Evolutionary conservation across 805 yeast species (phyloP).

Genomic region (Hanseniaspora mollemarum): DNA sequence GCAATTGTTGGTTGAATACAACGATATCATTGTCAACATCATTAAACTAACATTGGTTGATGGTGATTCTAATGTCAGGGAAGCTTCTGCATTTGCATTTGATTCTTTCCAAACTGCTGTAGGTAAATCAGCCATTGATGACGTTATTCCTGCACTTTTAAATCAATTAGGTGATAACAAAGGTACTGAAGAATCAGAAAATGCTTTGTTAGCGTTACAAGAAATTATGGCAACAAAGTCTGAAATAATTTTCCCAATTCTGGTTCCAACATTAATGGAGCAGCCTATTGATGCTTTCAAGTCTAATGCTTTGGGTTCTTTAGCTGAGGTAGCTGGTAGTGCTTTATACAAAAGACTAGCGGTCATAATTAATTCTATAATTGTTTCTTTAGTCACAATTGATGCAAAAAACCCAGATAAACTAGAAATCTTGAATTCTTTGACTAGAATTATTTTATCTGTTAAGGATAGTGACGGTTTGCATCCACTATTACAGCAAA

Average conservation of each 20-base stretch:
- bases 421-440: constrained; percentile 39
- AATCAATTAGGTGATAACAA: constrained; percentile 43
- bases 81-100: constrained; percentile 82
- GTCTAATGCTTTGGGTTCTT: constrained; percentile 75
- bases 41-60: constrained; percentile 74
- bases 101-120: constrained; percentile 72
- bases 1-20: constrained; percentile 52
- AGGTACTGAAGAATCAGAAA: constrained; percentile 43
- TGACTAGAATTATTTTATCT: constrained; percentile 60
- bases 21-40: constrained; percentile 57
- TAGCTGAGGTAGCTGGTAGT: constrained; percentile 82
- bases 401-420: constrained; percentile 31
- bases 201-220: constrained; percentile 76
- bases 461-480: constrained; percentile 68
- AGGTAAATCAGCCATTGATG: constrained; percentile 80
- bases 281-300: constrained; percentile 75
- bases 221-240: constrained; percentile 87
- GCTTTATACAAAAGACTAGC: constrained; percentile 66
- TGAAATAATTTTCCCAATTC: constrained; percentile 83
- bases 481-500: constrained; percentile 73
- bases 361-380: constrained; percentile 60
- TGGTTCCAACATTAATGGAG: constrained; percentile 70
- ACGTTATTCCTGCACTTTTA: constrained; percentile 73
- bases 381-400: constrained; percentile 41
- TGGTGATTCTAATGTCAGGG: constrained; percentile 60